Evolutionary conservation across 1,284 basidiomycete species (phyloP), one percentile per base, ranked within the genome.

Genomic region (Coniophora puteana): DNA sequence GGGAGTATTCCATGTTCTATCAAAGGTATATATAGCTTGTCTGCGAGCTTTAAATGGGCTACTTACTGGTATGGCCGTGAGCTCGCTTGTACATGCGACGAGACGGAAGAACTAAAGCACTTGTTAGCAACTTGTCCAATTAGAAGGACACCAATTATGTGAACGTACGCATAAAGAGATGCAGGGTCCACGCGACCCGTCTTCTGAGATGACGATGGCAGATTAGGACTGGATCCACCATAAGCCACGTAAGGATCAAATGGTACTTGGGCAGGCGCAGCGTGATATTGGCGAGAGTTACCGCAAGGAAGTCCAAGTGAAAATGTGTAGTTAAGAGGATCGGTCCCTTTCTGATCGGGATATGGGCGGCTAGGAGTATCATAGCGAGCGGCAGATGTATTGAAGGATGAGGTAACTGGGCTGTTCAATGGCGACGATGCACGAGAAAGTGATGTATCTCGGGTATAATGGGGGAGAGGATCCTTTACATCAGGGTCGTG

Each of bases 201-300:
- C 2, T 28, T 39, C 30, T 36, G 30, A 34, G 30, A n/a, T n/a
- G 28, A 7, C 14, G 16, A 44, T 40, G 23, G 48, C 47, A 8
- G 46, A 42, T 17, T 45, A 55, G 17, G 47, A n/a, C n/a, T n/a
- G n/a, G n/a, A n/a, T n/a, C n/a, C n/a, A n/a, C n/a, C 53, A 49
- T 81, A 80, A 6, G 77, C 75, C 38, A 72, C 52, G 13, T 66
- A 69, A 23, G 73, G 71, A 53, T 79, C 47, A 13, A 61, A 61
- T n/a, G 36, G 17, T 36, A 65, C 6, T 25, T 40, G 56, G 25
- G 35, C 31, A 22, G 32, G 42, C 8, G 22, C 10, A 12, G 29
- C 31, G 5, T 24, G 34, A 20, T 35, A 34, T 31, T 40, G 47
- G 12, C 41, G 27, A 1, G 14, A 14, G 1, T 25, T 13, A 29